A percentile compares a stretch with the other conserved stretches of the same genome.
phyloP scores from a whole-genome alignment of 1,284 basidiomycete genomes.

The Leccinum pachyderme region DNA sequence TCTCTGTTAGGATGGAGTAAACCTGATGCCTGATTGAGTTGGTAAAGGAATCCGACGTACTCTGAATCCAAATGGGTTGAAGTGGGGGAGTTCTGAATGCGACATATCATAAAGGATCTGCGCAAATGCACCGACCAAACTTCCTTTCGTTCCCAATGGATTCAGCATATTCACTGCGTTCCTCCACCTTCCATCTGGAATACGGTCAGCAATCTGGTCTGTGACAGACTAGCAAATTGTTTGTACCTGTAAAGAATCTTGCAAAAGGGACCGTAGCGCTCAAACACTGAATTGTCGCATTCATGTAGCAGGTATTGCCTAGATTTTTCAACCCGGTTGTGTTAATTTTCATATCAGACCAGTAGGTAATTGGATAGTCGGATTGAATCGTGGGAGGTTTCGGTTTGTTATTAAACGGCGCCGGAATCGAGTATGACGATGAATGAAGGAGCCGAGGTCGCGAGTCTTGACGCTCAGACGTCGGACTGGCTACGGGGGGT shows the following conservation, averaged over 20 bases:
- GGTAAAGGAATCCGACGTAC: constrained; percentile 45
- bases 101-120: constrained; percentile 85
- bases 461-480: constrained; percentile 67
- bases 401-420: constrained; percentile 26
- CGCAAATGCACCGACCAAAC: constrained; percentile 81
- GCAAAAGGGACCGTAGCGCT: constrained; percentile 90
- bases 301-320: constrained; percentile 99
- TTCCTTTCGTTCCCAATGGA: constrained; percentile 86
- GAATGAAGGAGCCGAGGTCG: constrained; percentile 47
- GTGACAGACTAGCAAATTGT: background rate
- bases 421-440: constrained; percentile 30
- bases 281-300: constrained; percentile 94
- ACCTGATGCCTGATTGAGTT: background rate
- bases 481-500: constrained; percentile 66
- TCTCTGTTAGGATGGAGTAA: constrained; percentile 45
- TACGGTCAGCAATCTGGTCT: constrained; percentile 4
- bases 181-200: constrained; percentile 82
- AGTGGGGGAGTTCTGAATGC: constrained; percentile 81
- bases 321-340: constrained; percentile 91
- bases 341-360: constrained; percentile 77
- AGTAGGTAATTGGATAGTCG: constrained; percentile 77
- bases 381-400: constrained; percentile 61
- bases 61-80: constrained; percentile 85
- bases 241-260: constrained; percentile 79
- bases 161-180: constrained; percentile 87